phyloP scores from a whole-genome alignment of 2,329 filamentous ascomycete species.

The Fusarium cicatricum region DNA sequence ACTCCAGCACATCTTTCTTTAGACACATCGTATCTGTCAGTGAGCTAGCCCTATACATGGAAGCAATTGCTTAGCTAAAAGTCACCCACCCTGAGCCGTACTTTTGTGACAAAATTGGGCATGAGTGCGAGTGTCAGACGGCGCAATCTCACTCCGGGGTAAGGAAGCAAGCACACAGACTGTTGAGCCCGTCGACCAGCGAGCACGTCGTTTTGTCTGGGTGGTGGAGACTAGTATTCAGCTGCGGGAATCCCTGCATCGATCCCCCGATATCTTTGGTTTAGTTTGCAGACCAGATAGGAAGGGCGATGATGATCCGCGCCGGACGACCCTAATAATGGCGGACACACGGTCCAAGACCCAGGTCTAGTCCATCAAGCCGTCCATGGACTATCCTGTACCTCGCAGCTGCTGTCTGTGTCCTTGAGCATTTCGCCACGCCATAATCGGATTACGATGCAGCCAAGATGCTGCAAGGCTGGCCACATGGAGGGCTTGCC shows the following conservation, averaged over 20 bases:
- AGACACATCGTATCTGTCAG: not conserved
- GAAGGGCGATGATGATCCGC: constrained; percentile 32
- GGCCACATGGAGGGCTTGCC: not conserved
- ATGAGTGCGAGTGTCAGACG: constrained; percentile 37
- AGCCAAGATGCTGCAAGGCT: constrained; percentile 18
- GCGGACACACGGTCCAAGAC: constrained; percentile 23
- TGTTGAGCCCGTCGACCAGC: constrained; percentile 2
- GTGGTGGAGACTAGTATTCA: constrained; percentile 29
- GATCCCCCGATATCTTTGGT: constrained; percentile 17
- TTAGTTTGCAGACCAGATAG: constrained; percentile 15
- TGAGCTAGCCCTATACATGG: not conserved
- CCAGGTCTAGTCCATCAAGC: constrained; percentile 3
- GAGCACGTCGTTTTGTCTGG: constrained; percentile 3
- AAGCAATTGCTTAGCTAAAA: not conserved
- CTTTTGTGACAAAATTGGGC: constrained; percentile 12
- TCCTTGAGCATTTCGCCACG: constrained; percentile 1
- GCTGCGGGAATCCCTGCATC: constrained; percentile 31
- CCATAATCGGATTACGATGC: constrained; percentile 3
- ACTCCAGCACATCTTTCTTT: not conserved
- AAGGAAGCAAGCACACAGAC: constrained; percentile 1
- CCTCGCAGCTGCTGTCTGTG: constrained; percentile 6
- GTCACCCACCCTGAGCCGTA: not conserved
- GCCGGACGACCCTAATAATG: not conserved
- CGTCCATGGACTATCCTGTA: constrained; percentile 1
- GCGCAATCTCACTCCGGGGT: constrained; percentile 32